A percentile compares a stretch with the other conserved stretches of the same genome.
Conservation (phyloP, 1,139 yeast genomes). For the Yamadazyma taylorii region DNA sequence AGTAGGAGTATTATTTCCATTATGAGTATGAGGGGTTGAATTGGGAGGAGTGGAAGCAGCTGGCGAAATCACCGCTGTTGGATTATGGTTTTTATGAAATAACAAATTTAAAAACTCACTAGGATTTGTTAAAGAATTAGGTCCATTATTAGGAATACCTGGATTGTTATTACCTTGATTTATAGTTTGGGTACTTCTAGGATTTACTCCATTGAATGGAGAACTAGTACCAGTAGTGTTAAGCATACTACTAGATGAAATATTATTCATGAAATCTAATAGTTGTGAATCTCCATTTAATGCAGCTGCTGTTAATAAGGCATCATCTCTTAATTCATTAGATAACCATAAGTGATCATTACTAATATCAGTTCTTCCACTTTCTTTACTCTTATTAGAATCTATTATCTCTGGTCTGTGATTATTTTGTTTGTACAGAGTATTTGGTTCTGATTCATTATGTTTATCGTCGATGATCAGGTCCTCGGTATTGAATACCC, state of each 20-base stretch:
- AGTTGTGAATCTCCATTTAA: slow-evolving; percentile 62
- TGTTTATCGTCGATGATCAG: neutral
- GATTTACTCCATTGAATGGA: slow-evolving; percentile 3
- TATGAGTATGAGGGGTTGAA: slow-evolving; percentile 8
- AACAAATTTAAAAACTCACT: slow-evolving; percentile 48
- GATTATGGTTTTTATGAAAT: slow-evolving; percentile 44
- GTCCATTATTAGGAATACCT: slow-evolving; percentile 5
- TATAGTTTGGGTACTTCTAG: slow-evolving; percentile 4
- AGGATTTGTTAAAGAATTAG: slow-evolving; percentile 15
- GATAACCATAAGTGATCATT: slow-evolving; percentile 61
- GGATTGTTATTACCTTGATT: slow-evolving; percentile 5
- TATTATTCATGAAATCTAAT: slow-evolving; percentile 50
- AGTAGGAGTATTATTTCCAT: slow-evolving; percentile 7
- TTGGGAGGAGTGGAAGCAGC: slow-evolving; percentile 9
- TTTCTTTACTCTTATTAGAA: neutral
- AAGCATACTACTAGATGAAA: slow-evolving; percentile 19
- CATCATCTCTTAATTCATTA: slow-evolving; percentile 69
- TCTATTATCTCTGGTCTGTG: neutral
- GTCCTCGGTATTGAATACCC: slow-evolving; percentile 51
- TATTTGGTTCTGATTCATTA: neutral
- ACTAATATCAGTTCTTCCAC: slow-evolving; percentile 14
- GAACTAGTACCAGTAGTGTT: slow-evolving; percentile 16
- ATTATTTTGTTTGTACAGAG: neutral
- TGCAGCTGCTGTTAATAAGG: slow-evolving; percentile 71
- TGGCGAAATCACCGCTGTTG: slow-evolving; percentile 8